Evolutionary conservation across 345 rosid species (phyloP).

Genomic region (Arabidopsis arenosa): DNA sequence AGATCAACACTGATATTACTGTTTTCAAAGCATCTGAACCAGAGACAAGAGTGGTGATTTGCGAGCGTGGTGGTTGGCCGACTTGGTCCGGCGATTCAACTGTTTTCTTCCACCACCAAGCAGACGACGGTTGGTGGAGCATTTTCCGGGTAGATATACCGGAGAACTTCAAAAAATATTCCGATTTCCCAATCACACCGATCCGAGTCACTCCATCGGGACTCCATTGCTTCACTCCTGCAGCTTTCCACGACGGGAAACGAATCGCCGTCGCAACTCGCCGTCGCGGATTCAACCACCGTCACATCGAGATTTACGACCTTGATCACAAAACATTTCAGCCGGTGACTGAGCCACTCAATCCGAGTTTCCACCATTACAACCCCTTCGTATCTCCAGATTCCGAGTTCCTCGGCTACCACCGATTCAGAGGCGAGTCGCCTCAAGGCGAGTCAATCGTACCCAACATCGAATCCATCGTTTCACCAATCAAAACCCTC

Average conservation of each 20-base stretch:
- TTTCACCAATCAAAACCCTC: slow-evolving; percentile 60
- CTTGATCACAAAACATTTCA: slow-evolving; percentile 49
- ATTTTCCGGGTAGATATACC: slow-evolving; percentile 58
- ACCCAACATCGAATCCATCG: slow-evolving; percentile 70
- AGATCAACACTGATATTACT: slow-evolving; percentile 67
- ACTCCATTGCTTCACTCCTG: slow-evolving; percentile 91
- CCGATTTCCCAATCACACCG: slow-evolving; percentile 47
- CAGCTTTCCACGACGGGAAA: slow-evolving; percentile 64
- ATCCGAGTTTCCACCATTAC: slow-evolving; percentile 76
- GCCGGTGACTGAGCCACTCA: slow-evolving; percentile 58
- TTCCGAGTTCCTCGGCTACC: slow-evolving; percentile 67
- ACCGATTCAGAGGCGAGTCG: slow-evolving; percentile 79
- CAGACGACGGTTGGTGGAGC: slow-evolving; percentile 97
- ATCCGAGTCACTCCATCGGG: slow-evolving; percentile 80
- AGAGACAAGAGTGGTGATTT: slow-evolving; percentile 53
- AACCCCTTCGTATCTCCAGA: slow-evolving; percentile 75
- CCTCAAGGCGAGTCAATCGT: slow-evolving; percentile 53
- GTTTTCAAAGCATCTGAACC: slow-evolving; percentile 62
- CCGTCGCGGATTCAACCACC: slow-evolving; percentile 49
- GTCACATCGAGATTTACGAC: slow-evolving; percentile 82
- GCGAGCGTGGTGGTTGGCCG: slow-evolving; percentile 86
- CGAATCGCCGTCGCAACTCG: slow-evolving; percentile 78
- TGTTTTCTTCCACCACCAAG: slow-evolving; percentile 79
- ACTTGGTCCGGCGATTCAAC: slow-evolving; percentile 74
- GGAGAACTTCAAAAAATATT: slow-evolving; percentile 28